Base-by-base conservation (phyloP, 371 early-diverging fungal genomes). In the Circinella minor region DNA sequence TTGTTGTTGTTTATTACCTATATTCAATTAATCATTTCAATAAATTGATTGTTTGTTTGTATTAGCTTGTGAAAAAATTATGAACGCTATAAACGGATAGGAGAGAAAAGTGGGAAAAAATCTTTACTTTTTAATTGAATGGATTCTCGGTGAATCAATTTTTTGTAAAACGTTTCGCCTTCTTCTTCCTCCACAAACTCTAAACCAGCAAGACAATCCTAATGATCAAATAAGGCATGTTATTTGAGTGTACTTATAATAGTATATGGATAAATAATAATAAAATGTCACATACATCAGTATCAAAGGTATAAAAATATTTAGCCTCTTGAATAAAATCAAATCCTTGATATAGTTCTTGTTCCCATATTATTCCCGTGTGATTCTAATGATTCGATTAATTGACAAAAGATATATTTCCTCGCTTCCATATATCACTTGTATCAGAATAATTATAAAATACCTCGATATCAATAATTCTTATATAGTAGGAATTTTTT, bases 131-230 rank as follows among this genome's bases (percentile, higher is more conserved):
- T 71, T 74, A 71, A 47, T 73, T 62, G 34, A 63, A 69, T 67
- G 3, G 75, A 55, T 14, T 88, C 84, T 38, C 90, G 86, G 69
- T 80, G 78, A 36, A 75, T 73, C n/a, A 93, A 85, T 74, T 89
- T 91, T 63, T 91, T 90, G 72, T 84, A 85, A 75, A 97, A 95
- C 38, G 81, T 77, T 6, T 80, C 75, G 3, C 96, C 96, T 70
- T 96, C 97, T 67, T 79, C 84, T 63, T 89, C 93, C 72, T 95
- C 93, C 27, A 93, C 94, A 79, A 97, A 97, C 13, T 93, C 93
- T 36, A 97, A 85, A 4, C 92, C 97, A 36, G 91, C 90, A 48
- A 92, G 77, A 65, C 86, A 88, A 63, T 89, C 82, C 92, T 94
- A 64, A 34, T 18, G 11, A 1, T 9, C 43, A 43, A 9, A 43